Percentiles rank a stretch among this genome's conserved stretches.
phyloP scores from a whole-genome alignment of 352 stramenopile genomes.

The Pythium folliculosum region DNA sequence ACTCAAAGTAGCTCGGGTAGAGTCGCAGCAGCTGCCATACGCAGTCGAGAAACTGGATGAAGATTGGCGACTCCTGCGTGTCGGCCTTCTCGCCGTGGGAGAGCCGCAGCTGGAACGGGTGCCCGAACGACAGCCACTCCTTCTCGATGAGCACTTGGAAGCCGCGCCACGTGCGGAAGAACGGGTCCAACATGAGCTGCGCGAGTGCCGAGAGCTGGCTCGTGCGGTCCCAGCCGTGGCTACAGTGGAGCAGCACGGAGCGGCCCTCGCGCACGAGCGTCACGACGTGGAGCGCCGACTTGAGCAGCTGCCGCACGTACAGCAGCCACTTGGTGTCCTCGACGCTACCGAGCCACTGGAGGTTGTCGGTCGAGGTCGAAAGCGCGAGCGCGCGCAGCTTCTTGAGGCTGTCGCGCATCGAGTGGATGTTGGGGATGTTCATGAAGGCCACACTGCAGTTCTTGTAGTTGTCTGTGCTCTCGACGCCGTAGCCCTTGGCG shows the following conservation, averaged over 20 bases:
- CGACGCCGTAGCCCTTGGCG: slow-evolving; percentile 93
- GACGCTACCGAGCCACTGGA: slow-evolving; percentile 90
- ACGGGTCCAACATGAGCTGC: slow-evolving; percentile 76
- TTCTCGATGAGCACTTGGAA: slow-evolving; percentile 87
- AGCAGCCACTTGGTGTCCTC: slow-evolving; percentile 98
- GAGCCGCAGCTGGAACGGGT: slow-evolving; percentile 79
- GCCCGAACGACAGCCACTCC: slow-evolving; percentile 81
- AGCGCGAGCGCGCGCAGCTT: slow-evolving; percentile 71
- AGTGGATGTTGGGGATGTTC: slow-evolving; percentile 99
- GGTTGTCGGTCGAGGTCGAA: slow-evolving; percentile 89
- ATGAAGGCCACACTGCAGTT: slow-evolving; percentile 95
- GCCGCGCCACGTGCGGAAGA: slow-evolving; percentile 75
- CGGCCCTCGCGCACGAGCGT: slow-evolving; percentile 89
- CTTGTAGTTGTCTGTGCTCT: slow-evolving; percentile 96
- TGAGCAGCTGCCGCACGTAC: slow-evolving; percentile 94
- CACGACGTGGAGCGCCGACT: slow-evolving; percentile 90
- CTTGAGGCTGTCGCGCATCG: slow-evolving; percentile 93
- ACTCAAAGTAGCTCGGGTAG: slow-evolving; percentile 97
- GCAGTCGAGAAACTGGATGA: slow-evolving; percentile 86
- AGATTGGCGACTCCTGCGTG: slow-evolving; percentile 82
- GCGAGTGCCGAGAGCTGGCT: slow-evolving; percentile 86
- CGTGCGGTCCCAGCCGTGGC: slow-evolving; percentile 87
- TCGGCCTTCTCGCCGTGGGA: slow-evolving; percentile 79
- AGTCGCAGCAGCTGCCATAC: slow-evolving; percentile 88
- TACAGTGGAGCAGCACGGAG: slow-evolving; percentile 83